Percentiles rank a stretch among this genome's conserved stretches.
phyloP scores from a whole-genome alignment of 805 yeast genomes.

The Candida methanosorbosa region DNA sequence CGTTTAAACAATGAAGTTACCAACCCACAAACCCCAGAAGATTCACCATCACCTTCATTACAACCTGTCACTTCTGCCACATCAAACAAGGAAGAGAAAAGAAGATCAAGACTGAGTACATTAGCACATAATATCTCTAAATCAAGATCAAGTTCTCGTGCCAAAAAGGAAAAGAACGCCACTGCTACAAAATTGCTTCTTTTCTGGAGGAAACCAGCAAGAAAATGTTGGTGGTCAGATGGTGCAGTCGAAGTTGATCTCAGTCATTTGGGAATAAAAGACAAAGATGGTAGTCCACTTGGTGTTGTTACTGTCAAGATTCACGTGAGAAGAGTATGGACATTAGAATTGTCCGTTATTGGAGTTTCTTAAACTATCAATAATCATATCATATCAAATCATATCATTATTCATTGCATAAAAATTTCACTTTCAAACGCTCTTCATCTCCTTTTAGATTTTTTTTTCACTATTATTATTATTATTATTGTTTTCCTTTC shows the following conservation, averaged over 20 bases:
- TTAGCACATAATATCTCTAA: conserved; percentile 57
- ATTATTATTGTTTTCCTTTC: no score
- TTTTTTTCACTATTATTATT: no score
- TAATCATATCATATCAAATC: no score
- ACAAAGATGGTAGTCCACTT: conserved; percentile 17
- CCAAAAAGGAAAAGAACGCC: conserved; percentile 26
- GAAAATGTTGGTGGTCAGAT: conserved; percentile 97
- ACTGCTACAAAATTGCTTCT: conserved; percentile 57
- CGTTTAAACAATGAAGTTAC: conserved; percentile 31
- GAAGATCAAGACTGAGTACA: conserved; percentile 50
- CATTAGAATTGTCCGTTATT: conserved; percentile 81
- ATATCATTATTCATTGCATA: no score
- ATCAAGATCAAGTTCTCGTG: conserved; percentile 29
- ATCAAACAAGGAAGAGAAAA: conserved; percentile 21
- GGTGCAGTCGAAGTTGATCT: conserved; percentile 40
- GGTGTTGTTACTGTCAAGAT: conserved; percentile 46
- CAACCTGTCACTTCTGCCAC: conserved; percentile 16
- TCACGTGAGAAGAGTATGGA: conserved; percentile 94
- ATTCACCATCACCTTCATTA: conserved; percentile 25
- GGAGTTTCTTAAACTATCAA: conserved; percentile 53
- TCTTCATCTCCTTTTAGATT: no score
- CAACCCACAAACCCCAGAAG: conserved; percentile 10
- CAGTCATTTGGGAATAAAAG: conserved; percentile 13
- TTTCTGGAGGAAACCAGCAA: conserved; percentile 97
- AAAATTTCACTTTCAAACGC: no score